Evolutionary conservation across 306 rosid genomes (phyloP), one percentile per base, ranked within the genome.

Genomic region (Trifolium fragiferum): DNA sequence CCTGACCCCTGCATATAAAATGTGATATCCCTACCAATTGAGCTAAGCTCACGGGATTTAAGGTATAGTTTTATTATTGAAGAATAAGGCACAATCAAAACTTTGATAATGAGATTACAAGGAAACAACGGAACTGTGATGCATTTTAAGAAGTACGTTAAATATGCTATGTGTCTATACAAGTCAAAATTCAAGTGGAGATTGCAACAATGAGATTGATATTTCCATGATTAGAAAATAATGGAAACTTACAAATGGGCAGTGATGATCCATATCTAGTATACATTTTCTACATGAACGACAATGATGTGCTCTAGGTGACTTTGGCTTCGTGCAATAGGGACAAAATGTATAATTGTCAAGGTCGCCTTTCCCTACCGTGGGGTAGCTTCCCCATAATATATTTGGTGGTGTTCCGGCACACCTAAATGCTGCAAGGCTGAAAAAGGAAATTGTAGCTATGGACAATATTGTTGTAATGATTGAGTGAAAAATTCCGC

Each of bases 261-360:
- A 94, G 77, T 94, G 97, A 82, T 94, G 98, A 90, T 94, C 98
- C 98, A 92, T 94, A 86, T 94, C 98, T 82, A 87, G 67, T 53
- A 92, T 79, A 67, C 98, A 94, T 83, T 78, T 86, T 79, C 87
- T 83, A 64, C 98, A 94, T 18, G 98, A 84, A 59, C 89, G 91
- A 53, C 98, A 94, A 80, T 94, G 98, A 84, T 94, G 98, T 73
- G 91, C 73, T 76, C 96, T 82, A 16, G 93, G 97, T 69, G 96
- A 84, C 91, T 94, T 94, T n/a, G 98, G 98, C 78, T 83, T 90
- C 21, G 87, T 86, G 88, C 98, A 94, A 81, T 83, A 83, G 72
- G 55, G 82, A 79, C 98, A 65, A 53, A 40, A 40, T 76, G 90
- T 90, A 84, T 86, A 90, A 83, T 90, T 89, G 72, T 91, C 91